Conservation (phyloP, 768 basidiomycete genomes). For the Tricholoma saponaceum region DNA sequence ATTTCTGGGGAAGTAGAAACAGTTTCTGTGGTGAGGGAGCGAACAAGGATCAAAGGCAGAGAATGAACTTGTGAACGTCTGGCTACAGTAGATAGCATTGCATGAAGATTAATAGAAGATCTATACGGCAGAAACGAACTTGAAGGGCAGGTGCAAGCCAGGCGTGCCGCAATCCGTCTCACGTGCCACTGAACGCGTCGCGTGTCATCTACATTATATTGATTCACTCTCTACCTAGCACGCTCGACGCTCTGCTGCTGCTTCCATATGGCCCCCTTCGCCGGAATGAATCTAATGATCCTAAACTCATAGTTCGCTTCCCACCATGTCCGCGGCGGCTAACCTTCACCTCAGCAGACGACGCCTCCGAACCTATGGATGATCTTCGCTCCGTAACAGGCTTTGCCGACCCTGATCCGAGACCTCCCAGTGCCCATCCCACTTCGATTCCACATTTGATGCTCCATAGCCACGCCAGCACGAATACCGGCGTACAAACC, state of each 20-base stretch:
- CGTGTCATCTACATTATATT: background rate
- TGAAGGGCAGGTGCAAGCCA: too few species aligned
- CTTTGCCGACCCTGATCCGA: slow-evolving; percentile 20
- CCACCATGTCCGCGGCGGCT: slow-evolving; percentile 13
- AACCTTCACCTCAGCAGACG: background rate
- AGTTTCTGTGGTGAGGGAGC: slow-evolving; percentile 42
- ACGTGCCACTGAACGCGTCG: slow-evolving; percentile 8
- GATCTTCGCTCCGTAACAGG: slow-evolving; percentile 4
- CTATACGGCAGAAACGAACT: too few species aligned
- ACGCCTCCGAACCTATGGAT: background rate
- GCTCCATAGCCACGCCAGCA: slow-evolving; percentile 85
- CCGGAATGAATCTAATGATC: background rate
- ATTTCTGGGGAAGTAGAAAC: slow-evolving; percentile 29
- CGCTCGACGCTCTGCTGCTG: too few species aligned
- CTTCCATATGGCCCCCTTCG: slow-evolving; percentile 5
- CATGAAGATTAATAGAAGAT: background rate
- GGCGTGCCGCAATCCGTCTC: slow-evolving; percentile 1
- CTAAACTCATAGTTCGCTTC: slow-evolving; percentile 19
- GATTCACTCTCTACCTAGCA: slow-evolving; percentile 1
- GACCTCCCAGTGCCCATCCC: slow-evolving; percentile 72
- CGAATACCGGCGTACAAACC: slow-evolving; percentile 76
- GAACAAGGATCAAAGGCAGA: slow-evolving; percentile 26
- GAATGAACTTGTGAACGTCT: slow-evolving; percentile 8
- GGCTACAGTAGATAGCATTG: slow-evolving; percentile 12
- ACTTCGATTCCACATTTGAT: slow-evolving; percentile 77